Conservation (phyloP, 2,329 filamentous ascomycete species). For the Aspergillus brunneoviolaceus region DNA sequence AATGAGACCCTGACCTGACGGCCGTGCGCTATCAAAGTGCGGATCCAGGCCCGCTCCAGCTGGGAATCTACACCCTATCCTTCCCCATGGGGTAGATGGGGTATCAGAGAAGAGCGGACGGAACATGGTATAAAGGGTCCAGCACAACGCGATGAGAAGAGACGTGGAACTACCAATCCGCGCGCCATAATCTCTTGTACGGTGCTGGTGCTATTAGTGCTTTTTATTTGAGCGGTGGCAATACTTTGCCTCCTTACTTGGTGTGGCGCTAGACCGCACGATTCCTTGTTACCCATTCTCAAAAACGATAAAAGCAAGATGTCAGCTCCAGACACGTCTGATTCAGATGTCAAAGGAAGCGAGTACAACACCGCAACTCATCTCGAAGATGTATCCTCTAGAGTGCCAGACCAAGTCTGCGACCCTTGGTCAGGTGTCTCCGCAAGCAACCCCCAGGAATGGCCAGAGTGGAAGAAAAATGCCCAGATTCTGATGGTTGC, state of each 20-base stretch:
- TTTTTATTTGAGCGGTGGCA: not conserved
- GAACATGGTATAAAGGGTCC: too few species aligned
- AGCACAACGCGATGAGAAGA: too few species aligned
- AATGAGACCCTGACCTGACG: slow-evolving; percentile 3
- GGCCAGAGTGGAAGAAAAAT: slow-evolving; percentile 38
- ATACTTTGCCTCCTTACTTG: not conserved
- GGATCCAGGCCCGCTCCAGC: not conserved
- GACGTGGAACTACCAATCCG: too few species aligned
- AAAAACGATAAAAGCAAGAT: not conserved
- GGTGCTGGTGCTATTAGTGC: too few species aligned
- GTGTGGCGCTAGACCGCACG: too few species aligned
- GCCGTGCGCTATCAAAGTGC: not conserved
- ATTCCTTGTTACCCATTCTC: too few species aligned
- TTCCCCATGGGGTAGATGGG: not conserved
- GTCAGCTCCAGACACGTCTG: not conserved
- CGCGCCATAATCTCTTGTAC: too few species aligned
- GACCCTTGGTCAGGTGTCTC: not conserved
- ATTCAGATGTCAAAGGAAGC: not conserved
- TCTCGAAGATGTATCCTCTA: slow-evolving; percentile 14
- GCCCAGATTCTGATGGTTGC: slow-evolving; percentile 54
- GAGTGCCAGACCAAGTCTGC: not conserved
- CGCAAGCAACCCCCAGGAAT: slow-evolving; percentile 23
- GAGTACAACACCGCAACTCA: slow-evolving; percentile 9
- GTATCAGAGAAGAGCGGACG: not conserved
- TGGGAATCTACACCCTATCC: not conserved